Evolutionary conservation across 1,284 basidiomycete genomes (phyloP), one percentile per base, ranked within the genome.

Genomic region (Neolentinus lepideus): DNA sequence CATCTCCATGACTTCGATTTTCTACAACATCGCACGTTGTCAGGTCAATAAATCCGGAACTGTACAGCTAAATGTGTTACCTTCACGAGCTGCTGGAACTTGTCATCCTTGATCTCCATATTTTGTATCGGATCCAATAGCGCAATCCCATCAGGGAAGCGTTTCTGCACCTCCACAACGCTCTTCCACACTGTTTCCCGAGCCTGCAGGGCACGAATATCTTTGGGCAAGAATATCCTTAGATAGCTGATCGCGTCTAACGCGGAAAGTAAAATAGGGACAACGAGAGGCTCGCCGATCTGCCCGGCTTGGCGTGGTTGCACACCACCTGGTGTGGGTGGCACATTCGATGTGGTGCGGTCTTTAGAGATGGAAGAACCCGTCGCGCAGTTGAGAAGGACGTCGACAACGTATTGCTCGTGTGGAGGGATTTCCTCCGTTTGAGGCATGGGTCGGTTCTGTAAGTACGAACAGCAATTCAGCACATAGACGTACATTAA

Each of bases 21-120:
- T 95, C 91, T 94, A 64, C 2, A 58, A 33, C 48, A 50, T 45
- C 26, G 1, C 53, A 51, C 21, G 53, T 21, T 31, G 22, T 36
- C 22, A n/a, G n/a, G n/a, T n/a, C n/a, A n/a, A n/a, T n/a, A n/a
- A n/a, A n/a, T n/a, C n/a, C n/a, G n/a, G n/a, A n/a, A n/a, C n/a
- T n/a, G n/a, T 53, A 54, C 47, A 50, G 29, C 27, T 14, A 22
- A 29, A 9, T 31, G 8, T 11, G 24, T 19, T 54, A 92, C 92
- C 72, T 90, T 83, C 55, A 96, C 79, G 2, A 99, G 79, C 56
- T 87, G 85, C 65, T 85, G 84, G 75, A 99, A 99, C 59, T 89
- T 90, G 38, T 93, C 90, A 66, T 99, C 97, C 60, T 90, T 91
- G 68, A 99, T 98, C 26, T 88, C 89, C 94, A 99, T 96, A 69